Evolutionary conservation across 768 basidiomycete species (phyloP).

Genomic region (Hericium alpestre): DNA sequence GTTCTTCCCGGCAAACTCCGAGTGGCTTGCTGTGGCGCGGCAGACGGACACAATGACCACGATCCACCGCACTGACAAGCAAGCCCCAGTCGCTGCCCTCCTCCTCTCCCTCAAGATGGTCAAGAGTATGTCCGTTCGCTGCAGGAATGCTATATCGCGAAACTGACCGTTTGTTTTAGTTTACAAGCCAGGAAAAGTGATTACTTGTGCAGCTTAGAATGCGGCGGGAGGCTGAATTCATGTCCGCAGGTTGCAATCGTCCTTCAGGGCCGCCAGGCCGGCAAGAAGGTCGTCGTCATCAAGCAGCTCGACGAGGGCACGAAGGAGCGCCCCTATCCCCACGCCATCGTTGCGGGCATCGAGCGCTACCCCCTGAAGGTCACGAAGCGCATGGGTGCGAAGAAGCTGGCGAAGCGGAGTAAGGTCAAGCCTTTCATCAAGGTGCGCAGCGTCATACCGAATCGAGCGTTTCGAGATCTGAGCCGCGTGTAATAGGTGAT

Average conservation of each 20-base stretch:
- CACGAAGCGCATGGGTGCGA: slow-evolving; percentile 93
- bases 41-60: background rate
- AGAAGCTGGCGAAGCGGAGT: slow-evolving; percentile 83
- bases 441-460: slow-evolving; percentile 35
- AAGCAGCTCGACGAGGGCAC: slow-evolving; percentile 96
- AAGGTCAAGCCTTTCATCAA: slow-evolving; percentile 99
- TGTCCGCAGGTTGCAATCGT: slow-evolving; percentile 76
- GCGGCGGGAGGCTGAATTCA: background rate
- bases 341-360: slow-evolving; percentile 96
- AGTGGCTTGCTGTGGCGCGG: slow-evolving; percentile 15
- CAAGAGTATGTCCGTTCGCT: slow-evolving; percentile 13
- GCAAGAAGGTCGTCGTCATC: slow-evolving; percentile 98
- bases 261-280: slow-evolving; percentile 97
- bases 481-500: slow-evolving; percentile 43
- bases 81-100: slow-evolving; percentile 9
- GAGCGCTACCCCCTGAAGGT: slow-evolving; percentile 98
- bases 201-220: background rate
- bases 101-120: slow-evolving; percentile 18
- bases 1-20: slow-evolving; percentile 16
- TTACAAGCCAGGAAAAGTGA: slow-evolving; percentile 91
- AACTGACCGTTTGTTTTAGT: slow-evolving; percentile 32
- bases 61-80: slow-evolving; percentile 3
- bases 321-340: slow-evolving; percentile 92
- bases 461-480: background rate
- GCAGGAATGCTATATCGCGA: no score